Evolutionary conservation across 371 early-diverging fungal genomes (phyloP).

Genomic region (Cokeromyces recurvatus): DNA sequence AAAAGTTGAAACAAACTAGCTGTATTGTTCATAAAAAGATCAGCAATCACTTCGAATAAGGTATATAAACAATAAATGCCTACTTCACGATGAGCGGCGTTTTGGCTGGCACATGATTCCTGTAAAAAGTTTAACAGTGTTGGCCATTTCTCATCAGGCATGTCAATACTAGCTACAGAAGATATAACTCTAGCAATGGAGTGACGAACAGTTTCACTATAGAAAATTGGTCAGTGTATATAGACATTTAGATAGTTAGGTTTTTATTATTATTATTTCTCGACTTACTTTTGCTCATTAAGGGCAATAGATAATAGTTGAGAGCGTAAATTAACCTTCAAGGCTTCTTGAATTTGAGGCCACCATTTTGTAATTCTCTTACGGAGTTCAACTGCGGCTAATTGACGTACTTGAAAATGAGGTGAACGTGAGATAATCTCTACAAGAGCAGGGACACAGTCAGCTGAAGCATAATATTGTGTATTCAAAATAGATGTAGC

Average conservation of each 20-base stretch:
- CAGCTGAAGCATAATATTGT: conserved; percentile 57
- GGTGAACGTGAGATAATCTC: conserved; percentile 59
- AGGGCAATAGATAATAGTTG: conserved; percentile 63
- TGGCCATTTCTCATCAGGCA: conserved; percentile 74
- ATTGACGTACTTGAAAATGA: conserved; percentile 68
- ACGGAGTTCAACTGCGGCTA: conserved; percentile 86
- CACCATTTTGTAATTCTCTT: conserved; percentile 76
- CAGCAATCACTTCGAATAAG: conserved; percentile 79
- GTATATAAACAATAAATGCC: conserved; percentile 79
- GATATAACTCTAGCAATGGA: conserved; percentile 80
- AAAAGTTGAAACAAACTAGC: conserved; percentile 69
- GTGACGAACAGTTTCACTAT: conserved; percentile 66
- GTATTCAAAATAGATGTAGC: conserved; percentile 66
- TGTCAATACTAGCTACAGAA: conserved; percentile 75
- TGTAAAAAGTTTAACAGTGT: conserved; percentile 70
- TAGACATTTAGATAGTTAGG: not conserved
- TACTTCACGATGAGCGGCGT: conserved; percentile 73
- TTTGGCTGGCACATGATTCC: conserved; percentile 63
- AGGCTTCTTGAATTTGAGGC: conserved; percentile 57
- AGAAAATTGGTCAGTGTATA: not conserved
- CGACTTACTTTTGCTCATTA: conserved; percentile 66
- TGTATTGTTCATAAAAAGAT: conserved; percentile 59
- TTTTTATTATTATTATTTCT: not conserved
- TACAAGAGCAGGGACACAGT: conserved; percentile 72
- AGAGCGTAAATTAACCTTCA: conserved; percentile 54